phyloP scores from a whole-genome alignment of 2,329 filamentous ascomycete species.

The Arthrobotrys iridis region DNA sequence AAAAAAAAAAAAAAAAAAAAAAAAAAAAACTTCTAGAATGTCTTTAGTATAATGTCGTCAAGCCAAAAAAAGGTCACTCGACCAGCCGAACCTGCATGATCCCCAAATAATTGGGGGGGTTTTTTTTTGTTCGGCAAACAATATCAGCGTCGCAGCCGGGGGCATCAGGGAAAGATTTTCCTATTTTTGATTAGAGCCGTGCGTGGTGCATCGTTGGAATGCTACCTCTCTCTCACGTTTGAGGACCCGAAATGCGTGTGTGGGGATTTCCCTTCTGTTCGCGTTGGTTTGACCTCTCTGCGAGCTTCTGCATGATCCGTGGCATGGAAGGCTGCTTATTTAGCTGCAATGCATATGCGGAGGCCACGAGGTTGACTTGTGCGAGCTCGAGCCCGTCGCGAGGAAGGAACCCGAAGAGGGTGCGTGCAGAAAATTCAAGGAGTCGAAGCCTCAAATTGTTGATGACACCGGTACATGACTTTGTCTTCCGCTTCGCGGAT shows the following conservation, averaged over 20 bases:
- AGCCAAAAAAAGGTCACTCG: not conserved
- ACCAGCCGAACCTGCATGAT: not conserved
- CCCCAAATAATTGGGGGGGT: not conserved
- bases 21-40: constrained; percentile 15
- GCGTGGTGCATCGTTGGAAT: not conserved
- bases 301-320: no score
- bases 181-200: not conserved
- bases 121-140: not conserved
- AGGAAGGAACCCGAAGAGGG: not conserved
- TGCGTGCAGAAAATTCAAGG: constrained; percentile 1
- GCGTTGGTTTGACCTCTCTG: no score
- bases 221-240: not conserved
- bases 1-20: no score
- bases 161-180: constrained; percentile 15
- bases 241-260: not conserved
- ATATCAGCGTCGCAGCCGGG: not conserved
- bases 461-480: not conserved
- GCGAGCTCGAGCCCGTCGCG: no score
- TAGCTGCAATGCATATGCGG: constrained; percentile 25
- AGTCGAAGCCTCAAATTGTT: not conserved
- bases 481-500: not conserved
- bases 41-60: constrained; percentile 1
- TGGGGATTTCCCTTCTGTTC: not conserved
- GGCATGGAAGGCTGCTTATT: no score
- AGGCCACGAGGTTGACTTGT: constrained; percentile 12